Percentiles rank a stretch among this genome's conserved stretches.
Conservation (phyloP, 2,329 filamentous ascomycete genomes). For the Alternaria arborescens region DNA sequence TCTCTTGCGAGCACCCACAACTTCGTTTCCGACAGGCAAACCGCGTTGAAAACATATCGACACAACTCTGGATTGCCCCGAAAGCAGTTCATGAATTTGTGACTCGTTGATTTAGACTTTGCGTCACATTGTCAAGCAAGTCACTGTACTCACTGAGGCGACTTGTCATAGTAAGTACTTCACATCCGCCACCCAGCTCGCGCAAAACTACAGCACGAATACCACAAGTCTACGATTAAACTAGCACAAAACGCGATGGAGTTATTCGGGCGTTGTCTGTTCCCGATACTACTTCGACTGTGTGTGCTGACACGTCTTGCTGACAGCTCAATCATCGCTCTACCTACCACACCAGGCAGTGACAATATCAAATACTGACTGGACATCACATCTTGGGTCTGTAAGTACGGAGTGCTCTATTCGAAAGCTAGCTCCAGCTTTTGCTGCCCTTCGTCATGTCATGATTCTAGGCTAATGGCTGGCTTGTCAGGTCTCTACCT, state of each 20-base stretch:
- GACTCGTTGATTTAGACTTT: constrained; percentile 24
- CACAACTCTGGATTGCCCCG: background rate
- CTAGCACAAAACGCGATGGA: background rate
- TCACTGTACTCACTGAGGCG: constrained; percentile 28
- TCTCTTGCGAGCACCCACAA: constrained; percentile 25
- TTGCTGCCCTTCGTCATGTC: constrained; percentile 1
- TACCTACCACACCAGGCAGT: background rate
- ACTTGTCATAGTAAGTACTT: constrained; percentile 34
- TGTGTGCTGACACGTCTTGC: constrained; percentile 28
- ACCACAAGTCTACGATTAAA: background rate
- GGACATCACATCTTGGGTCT: background rate
- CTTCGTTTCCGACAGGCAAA: constrained; percentile 17
- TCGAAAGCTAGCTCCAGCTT: background rate
- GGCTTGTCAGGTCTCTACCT: constrained; percentile 14
- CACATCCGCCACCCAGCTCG: constrained; percentile 16
- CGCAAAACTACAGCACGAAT: background rate
- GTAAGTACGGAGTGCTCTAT: constrained; percentile 20
- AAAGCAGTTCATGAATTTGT: constrained; percentile 23
- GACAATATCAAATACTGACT: background rate
- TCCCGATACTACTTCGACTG: constrained; percentile 13
- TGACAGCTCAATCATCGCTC: constrained; percentile 19
- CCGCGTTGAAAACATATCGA: background rate
- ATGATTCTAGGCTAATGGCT: constrained; percentile 30
- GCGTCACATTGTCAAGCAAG: constrained; percentile 29
- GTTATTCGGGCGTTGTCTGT: background rate